Percentiles rank a stretch among this genome's conserved stretches.
phyloP scores from a whole-genome alignment of 2,329 filamentous ascomycete species.

The Macrophomina phaseolina region DNA sequence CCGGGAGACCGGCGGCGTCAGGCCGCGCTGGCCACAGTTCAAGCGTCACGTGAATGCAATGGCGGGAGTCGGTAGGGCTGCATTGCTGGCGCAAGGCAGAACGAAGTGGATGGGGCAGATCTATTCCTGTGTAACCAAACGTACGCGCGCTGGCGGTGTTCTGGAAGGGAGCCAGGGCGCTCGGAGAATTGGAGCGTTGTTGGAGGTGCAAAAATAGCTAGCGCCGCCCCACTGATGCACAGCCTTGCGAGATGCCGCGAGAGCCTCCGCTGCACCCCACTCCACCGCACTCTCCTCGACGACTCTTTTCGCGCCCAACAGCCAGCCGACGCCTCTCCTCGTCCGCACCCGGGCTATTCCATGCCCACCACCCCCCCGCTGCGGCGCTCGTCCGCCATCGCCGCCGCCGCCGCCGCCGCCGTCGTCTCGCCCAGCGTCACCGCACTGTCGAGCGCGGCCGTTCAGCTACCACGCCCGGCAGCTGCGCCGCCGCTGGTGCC shows the following conservation, averaged over 20 bases:
- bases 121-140: conserved; percentile 17
- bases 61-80: conserved; percentile 13
- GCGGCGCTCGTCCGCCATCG: background rate
- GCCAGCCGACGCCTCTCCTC: background rate
- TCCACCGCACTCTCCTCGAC: background rate
- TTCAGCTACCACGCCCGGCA: background rate
- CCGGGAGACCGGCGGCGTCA: background rate
- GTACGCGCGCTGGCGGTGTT: conserved; percentile 1
- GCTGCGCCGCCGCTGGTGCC: conserved; percentile 15
- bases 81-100: conserved; percentile 13
- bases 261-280: background rate
- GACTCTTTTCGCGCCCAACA: conserved; percentile 13
- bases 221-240: conserved; percentile 7
- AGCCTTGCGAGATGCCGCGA: background rate
- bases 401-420: too few species aligned
- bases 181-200: background rate
- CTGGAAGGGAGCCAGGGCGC: background rate
- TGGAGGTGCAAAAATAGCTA: conserved; percentile 18
- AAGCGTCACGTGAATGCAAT: background rate
- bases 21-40: background rate
- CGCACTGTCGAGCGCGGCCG: background rate
- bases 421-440: background rate
- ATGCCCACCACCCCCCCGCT: background rate
- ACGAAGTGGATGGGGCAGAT: background rate
- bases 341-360: background rate